These are phyloP conservation scores for Raphanus raphanistrum DNA, from an alignment of 345 rosid species.

Conservation along the genomic window DNA sequence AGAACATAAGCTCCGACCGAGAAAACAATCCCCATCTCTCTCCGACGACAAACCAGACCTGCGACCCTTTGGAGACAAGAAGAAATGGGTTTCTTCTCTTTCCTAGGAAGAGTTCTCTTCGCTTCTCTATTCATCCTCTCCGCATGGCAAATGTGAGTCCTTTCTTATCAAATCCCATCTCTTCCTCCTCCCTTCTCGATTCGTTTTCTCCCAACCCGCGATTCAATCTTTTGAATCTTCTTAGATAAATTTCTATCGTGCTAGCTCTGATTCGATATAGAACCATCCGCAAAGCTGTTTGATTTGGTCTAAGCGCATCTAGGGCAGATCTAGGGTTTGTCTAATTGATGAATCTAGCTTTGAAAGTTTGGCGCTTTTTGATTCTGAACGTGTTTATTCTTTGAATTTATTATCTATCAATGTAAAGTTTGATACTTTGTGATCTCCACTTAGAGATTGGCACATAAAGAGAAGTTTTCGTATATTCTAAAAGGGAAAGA, in stretches of 20 bases:
- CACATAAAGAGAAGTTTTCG: no score
- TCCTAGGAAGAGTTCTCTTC: conserved; percentile 83
- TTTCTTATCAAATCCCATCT: neutral
- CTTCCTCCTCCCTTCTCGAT: neutral
- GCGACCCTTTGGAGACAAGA: neutral
- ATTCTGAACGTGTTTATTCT: neutral
- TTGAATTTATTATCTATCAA: neutral
- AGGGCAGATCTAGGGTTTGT: conserved; percentile 25
- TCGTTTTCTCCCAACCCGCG: neutral
- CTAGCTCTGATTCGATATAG: conserved; percentile 13
- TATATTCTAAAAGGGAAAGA: no score
- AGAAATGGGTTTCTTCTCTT: conserved; percentile 74
- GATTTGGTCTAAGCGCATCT: conserved; percentile 7
- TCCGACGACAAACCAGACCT: neutral
- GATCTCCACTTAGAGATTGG: neutral
- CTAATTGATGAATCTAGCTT: conserved; percentile 9
- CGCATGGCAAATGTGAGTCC: conserved; percentile 75
- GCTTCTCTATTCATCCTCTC: conserved; percentile 85
- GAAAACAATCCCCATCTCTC: neutral
- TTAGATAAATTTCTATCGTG: neutral
- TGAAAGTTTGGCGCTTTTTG: neutral
- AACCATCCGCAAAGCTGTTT: neutral
- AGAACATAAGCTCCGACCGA: neutral
- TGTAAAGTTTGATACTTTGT: conserved; percentile 7
- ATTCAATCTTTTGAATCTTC: neutral